Conservation (phyloP, 768 basidiomycete genomes). For the Tricholoma bakamatsutake region DNA sequence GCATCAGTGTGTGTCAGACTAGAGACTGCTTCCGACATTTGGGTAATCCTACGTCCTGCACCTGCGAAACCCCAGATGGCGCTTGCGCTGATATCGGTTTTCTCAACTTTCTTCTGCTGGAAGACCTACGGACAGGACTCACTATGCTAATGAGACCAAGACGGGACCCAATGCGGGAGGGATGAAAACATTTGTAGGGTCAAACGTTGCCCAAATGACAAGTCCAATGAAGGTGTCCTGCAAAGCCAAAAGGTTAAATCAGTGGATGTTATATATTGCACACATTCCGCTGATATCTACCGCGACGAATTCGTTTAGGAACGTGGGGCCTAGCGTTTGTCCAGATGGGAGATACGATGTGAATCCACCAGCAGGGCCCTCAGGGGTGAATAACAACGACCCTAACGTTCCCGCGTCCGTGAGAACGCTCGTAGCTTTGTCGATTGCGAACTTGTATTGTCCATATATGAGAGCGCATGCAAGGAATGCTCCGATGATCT, state of each 20-base stretch:
- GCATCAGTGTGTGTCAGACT: neutral
- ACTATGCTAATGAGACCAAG: constrained; percentile 57
- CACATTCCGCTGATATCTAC: constrained; percentile 26
- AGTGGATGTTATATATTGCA: neutral
- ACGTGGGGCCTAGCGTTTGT: constrained; percentile 35
- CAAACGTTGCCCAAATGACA: constrained; percentile 45
- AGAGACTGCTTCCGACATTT: neutral
- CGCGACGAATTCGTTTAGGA: constrained; percentile 52
- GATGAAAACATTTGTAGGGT: constrained; percentile 54
- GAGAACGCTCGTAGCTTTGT: constrained; percentile 27
- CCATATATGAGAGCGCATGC: constrained; percentile 55
- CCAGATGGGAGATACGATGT: constrained; percentile 42
- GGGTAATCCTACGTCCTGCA: constrained; percentile 34
- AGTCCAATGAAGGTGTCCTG: constrained; percentile 45
- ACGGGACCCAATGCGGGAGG: constrained; percentile 49
- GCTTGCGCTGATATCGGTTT: constrained; percentile 33
- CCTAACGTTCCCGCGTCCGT: constrained; percentile 20
- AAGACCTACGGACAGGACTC: constrained; percentile 15
- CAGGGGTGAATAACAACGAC: constrained; percentile 28
- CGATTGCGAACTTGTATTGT: constrained; percentile 52
- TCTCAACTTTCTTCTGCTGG: neutral
- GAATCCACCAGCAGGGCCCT: constrained; percentile 48
- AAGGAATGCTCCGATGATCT: constrained; percentile 60
- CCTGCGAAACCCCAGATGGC: constrained; percentile 58
- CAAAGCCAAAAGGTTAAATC: neutral